Conservation (phyloP, 1,139 yeast species). For the Hansenula sp. region DNA sequence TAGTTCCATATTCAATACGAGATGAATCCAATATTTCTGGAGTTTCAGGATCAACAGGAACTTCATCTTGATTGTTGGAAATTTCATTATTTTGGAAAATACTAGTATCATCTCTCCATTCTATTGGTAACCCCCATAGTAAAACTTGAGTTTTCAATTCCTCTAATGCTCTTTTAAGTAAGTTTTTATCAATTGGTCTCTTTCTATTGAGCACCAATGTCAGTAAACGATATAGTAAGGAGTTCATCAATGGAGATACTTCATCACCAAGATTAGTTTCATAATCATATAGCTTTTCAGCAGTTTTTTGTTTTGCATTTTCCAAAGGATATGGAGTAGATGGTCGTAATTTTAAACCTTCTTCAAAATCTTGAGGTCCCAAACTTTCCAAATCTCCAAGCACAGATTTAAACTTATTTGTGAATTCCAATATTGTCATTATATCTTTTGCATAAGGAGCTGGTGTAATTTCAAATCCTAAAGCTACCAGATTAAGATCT, state of each 20-base stretch:
- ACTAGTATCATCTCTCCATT: slow-evolving; percentile 38
- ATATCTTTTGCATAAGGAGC: slow-evolving; percentile 45
- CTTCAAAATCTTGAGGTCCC: slow-evolving; percentile 47
- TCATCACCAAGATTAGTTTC: slow-evolving; percentile 25
- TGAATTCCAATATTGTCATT: slow-evolving; percentile 36
- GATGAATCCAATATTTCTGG: slow-evolving; percentile 33
- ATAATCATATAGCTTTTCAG: slow-evolving; percentile 1
- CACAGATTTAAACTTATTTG: slow-evolving; percentile 37
- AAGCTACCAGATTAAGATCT: slow-evolving; percentile 13
- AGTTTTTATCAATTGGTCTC: slow-evolving; percentile 12
- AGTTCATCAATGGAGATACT: slow-evolving; percentile 18
- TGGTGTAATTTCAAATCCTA: slow-evolving; percentile 26
- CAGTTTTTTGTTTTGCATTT: slow-evolving; percentile 18
- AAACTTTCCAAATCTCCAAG: slow-evolving; percentile 30
- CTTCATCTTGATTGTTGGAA: slow-evolving; percentile 9
- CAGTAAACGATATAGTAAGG: too few species aligned
- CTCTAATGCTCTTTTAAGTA: slow-evolving; percentile 31
- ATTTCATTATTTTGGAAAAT: slow-evolving; percentile 13
- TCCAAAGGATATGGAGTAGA: slow-evolving; percentile 13
- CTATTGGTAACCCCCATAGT: slow-evolving; percentile 36
- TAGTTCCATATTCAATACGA: slow-evolving; percentile 20
- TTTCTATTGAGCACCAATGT: neutral
- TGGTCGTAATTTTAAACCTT: slow-evolving; percentile 38
- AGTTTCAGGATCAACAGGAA: slow-evolving; percentile 33
- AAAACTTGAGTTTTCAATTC: slow-evolving; percentile 29